Evolutionary conservation across 2,329 filamentous ascomycete genomes (phyloP).

Genomic region (Amylocarpus encephaloides): DNA sequence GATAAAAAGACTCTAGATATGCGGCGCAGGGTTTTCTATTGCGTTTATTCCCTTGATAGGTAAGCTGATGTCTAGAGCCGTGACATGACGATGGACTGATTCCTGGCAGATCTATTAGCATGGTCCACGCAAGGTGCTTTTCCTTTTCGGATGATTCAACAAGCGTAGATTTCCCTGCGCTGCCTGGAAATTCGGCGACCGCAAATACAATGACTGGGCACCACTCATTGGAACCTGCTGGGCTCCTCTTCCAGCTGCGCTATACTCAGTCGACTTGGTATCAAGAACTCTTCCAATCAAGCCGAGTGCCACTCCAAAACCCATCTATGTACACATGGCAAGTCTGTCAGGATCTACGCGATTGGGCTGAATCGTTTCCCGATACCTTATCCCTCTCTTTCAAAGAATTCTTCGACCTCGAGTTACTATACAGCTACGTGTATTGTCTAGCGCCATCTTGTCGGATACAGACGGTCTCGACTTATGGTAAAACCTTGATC

Average conservation of each 20-base stretch:
- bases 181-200: constrained; percentile 28
- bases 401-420: constrained; percentile 74
- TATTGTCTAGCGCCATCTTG: constrained; percentile 80
- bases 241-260: constrained; percentile 77
- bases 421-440: constrained; percentile 84
- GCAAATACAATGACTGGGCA: constrained; percentile 37
- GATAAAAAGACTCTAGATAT: constrained; percentile 68
- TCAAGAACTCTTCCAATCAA: constrained; percentile 77
- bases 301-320: constrained; percentile 60
- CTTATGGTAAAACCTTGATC: constrained; percentile 72
- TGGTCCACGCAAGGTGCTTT: constrained; percentile 80
- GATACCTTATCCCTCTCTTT: constrained; percentile 57
- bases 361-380: constrained; percentile 77
- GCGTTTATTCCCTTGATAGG: constrained; percentile 84
- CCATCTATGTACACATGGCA: constrained; percentile 68
- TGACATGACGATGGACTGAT: constrained; percentile 7
- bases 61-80: constrained; percentile 34
- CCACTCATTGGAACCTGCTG: constrained; percentile 59
- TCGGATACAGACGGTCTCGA: constrained; percentile 63
- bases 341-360: constrained; percentile 67
- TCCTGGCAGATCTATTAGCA: constrained; percentile 65
- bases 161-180: constrained; percentile 69
- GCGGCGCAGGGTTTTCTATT: constrained; percentile 80
- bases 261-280: constrained; percentile 85
- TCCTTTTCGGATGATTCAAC: constrained; percentile 89